These are phyloP conservation scores for Puccinia coronata DNA, from an alignment of 1,284 basidiomycete species.

Conservation along the genomic window DNA sequence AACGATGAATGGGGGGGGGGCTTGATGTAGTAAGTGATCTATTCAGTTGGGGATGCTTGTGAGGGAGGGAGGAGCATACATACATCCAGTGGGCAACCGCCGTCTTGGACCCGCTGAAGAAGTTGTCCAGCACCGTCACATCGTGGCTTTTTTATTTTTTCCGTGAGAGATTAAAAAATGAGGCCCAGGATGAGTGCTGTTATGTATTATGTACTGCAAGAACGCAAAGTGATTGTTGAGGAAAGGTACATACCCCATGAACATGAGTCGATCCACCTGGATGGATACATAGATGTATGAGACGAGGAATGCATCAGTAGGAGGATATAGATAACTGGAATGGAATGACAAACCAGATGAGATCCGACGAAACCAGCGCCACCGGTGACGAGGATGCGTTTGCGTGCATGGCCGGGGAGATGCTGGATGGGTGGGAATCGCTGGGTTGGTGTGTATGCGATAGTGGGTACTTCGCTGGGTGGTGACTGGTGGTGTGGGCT, in stretches of 20 bases:
- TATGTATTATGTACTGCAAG: no score
- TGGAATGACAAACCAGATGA: slow-evolving; percentile 66
- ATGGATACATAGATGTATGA: background rate
- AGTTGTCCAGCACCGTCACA: slow-evolving; percentile 82
- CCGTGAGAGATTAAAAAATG: background rate
- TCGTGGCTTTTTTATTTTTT: slow-evolving; percentile 19
- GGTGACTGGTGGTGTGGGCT: no score
- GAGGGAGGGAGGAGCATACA: slow-evolving; percentile 18
- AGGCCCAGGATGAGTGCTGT: no score
- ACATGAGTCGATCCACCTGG: slow-evolving; percentile 82
- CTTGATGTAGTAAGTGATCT: no score
- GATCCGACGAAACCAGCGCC: slow-evolving; percentile 97
- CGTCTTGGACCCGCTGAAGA: slow-evolving; percentile 94
- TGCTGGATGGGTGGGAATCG: slow-evolving; percentile 88
- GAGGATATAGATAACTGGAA: background rate
- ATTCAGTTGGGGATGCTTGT: no score
- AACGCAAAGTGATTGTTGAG: no score
- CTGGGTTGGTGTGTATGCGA: slow-evolving; percentile 85
- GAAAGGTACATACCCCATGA: slow-evolving; percentile 70
- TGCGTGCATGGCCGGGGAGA: slow-evolving; percentile 73
- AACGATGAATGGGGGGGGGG: background rate
- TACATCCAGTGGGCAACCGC: slow-evolving; percentile 66
- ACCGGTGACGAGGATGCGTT: slow-evolving; percentile 89
- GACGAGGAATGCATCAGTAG: no score
- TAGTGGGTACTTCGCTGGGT: slow-evolving; percentile 57